A percentile compares a stretch with the other conserved stretches of the same genome.
phyloP scores from a whole-genome alignment of 192 early-diverging fungal genomes.

The Mycoemilia scoparia region DNA sequence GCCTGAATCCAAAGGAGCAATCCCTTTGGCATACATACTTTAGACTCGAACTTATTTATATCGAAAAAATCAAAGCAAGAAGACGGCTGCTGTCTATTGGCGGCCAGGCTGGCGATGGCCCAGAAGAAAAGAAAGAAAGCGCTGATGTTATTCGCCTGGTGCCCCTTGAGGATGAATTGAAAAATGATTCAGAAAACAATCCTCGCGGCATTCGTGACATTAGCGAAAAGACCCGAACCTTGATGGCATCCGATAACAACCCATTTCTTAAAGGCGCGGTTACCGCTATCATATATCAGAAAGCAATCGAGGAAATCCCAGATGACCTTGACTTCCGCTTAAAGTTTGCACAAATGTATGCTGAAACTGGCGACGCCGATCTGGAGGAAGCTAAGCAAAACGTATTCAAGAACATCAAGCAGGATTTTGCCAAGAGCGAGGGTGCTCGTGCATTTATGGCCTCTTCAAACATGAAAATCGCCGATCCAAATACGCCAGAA shows the following conservation, averaged over 20 bases:
- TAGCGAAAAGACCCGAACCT: slow-evolving; percentile 23
- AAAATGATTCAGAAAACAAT: slow-evolving; percentile 9
- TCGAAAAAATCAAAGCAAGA: slow-evolving; percentile 69
- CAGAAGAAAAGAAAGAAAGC: slow-evolving; percentile 21
- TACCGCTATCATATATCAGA: slow-evolving; percentile 53
- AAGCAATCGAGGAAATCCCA: slow-evolving; percentile 63
- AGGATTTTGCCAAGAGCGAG: slow-evolving; percentile 13
- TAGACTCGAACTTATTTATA: slow-evolving; percentile 72
- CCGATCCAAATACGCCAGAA: slow-evolving; percentile 36
- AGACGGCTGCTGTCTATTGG: slow-evolving; percentile 57
- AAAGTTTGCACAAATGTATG: slow-evolving; percentile 45
- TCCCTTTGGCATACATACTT: slow-evolving; percentile 88
- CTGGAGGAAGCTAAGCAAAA: slow-evolving; percentile 7
- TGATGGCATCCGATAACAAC: slow-evolving; percentile 28
- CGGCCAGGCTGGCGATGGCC: slow-evolving; percentile 15
- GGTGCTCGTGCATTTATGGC: slow-evolving; percentile 30
- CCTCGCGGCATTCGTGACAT: slow-evolving; percentile 15
- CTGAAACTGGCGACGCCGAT: slow-evolving; percentile 32
- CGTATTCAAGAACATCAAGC: slow-evolving; percentile 9
- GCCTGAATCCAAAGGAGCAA: slow-evolving; percentile 52
- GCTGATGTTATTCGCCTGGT: slow-evolving; percentile 34
- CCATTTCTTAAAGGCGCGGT: slow-evolving; percentile 54
- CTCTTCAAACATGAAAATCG: slow-evolving; percentile 33
- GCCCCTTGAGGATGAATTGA: slow-evolving; percentile 35
- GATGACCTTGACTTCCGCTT: slow-evolving; percentile 53